phyloP scores from a whole-genome alignment of 495 filamentous ascomycete genomes.

The Neurospora intermedia region DNA sequence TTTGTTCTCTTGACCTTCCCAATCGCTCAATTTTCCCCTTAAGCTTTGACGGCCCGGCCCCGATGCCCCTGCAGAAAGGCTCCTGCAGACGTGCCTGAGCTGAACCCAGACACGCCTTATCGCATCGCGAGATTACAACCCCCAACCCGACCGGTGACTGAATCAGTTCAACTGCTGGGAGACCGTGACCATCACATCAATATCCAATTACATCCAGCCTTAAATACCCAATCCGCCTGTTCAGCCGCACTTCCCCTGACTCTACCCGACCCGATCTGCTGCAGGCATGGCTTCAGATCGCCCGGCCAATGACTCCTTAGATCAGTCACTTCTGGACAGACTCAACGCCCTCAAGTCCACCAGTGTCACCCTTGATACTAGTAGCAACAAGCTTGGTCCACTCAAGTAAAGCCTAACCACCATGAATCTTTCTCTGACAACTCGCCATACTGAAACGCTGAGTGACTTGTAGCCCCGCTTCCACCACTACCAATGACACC shows the following conservation, averaged over 20 bases:
- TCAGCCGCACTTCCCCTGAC: not conserved
- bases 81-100: not conserved
- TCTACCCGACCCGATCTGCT: not conserved
- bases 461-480: not conserved
- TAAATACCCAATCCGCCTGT: not conserved
- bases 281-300: not conserved
- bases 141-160: not conserved
- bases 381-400: not conserved
- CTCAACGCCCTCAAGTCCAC: slow-evolving; percentile 60
- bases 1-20: not conserved
- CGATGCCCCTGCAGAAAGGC: not conserved
- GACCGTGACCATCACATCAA: not conserved
- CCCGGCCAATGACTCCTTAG: slow-evolving; percentile 17
- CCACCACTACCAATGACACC: not conserved
- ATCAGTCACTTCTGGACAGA: slow-evolving; percentile 77
- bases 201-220: not conserved
- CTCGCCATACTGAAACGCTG: not conserved
- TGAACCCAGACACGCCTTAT: not conserved
- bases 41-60: not conserved
- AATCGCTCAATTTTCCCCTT: not conserved
- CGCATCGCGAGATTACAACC: not conserved
- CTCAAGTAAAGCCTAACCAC: slow-evolving; percentile 20
- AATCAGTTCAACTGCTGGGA: not conserved
- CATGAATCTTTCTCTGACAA: slow-evolving; percentile 1
- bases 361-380: slow-evolving; percentile 21